Evolutionary conservation across 768 basidiomycete genomes (phyloP).

Genomic region (Exsudoporus frostii): DNA sequence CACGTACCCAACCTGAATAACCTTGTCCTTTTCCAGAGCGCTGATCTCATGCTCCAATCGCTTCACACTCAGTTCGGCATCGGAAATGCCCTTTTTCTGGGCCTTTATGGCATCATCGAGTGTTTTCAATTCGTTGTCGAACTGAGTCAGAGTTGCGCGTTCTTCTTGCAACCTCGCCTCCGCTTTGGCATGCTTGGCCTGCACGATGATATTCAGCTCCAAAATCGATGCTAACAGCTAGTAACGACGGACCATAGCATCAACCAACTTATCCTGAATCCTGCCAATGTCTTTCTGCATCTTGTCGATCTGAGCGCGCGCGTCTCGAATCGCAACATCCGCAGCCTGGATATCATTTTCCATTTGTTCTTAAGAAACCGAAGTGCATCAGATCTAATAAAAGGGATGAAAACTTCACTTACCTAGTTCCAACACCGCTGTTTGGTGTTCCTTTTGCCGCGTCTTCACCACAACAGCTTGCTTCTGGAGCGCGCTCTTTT

Average conservation of each 20-base stretch:
- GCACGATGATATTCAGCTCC: not conserved
- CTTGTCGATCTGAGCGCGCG: slow-evolving; percentile 46
- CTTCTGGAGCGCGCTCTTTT: slow-evolving; percentile 79
- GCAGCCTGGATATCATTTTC: slow-evolving; percentile 29
- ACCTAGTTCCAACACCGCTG: slow-evolving; percentile 87
- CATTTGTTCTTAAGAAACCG: slow-evolving; percentile 23
- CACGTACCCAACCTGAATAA: slow-evolving; percentile 48
- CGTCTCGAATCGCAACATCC: slow-evolving; percentile 25
- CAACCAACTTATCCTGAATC: slow-evolving; percentile 46
- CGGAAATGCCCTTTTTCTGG: slow-evolving; percentile 67
- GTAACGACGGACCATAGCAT: slow-evolving; percentile 19
- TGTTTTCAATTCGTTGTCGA: slow-evolving; percentile 83
- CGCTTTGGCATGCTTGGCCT: slow-evolving; percentile 62
- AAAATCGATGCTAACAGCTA: not conserved
- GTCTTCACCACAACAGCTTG: slow-evolving; percentile 79
- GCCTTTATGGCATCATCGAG: slow-evolving; percentile 79
- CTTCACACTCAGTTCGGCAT: slow-evolving; percentile 63
- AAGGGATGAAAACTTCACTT: slow-evolving; percentile 19
- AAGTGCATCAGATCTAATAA: not conserved
- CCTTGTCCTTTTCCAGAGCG: slow-evolving; percentile 61
- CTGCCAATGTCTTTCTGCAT: slow-evolving; percentile 62
- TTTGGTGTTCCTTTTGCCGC: slow-evolving; percentile 87
- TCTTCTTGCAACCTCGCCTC: slow-evolving; percentile 78
- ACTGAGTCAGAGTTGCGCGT: slow-evolving; percentile 80
- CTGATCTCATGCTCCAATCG: slow-evolving; percentile 70